Percentiles rank a stretch among this genome's conserved stretches.
Conservation (phyloP, 2,329 filamentous ascomycete species). For the Fragosphaeria purpurea region DNA sequence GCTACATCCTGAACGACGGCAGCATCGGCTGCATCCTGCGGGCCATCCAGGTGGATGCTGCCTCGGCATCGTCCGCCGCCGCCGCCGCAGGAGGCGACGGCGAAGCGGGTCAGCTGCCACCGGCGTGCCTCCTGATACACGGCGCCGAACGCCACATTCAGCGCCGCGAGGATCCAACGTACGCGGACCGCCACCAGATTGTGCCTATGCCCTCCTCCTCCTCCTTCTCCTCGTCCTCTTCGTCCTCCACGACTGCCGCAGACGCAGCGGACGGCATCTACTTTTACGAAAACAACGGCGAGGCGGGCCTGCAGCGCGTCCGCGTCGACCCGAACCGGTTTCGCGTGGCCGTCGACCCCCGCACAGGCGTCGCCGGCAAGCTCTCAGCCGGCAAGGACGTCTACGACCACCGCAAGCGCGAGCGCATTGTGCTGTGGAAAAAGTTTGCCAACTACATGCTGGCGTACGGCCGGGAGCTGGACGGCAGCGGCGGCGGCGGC, state of each 20-base stretch:
- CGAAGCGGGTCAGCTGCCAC: constrained; percentile 46
- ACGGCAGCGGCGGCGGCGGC: constrained; percentile 27
- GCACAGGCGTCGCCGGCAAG: constrained; percentile 49
- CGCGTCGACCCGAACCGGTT: constrained; percentile 55
- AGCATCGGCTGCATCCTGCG: constrained; percentile 63
- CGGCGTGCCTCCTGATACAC: constrained; percentile 61
- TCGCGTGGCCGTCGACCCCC: constrained; percentile 40
- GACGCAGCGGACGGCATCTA: constrained; percentile 38
- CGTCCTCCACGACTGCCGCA: constrained; percentile 14
- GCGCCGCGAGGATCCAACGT: constrained; percentile 45
- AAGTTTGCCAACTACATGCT: constrained; percentile 69
- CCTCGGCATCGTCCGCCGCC: constrained; percentile 20
- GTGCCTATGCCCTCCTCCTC: constrained; percentile 43
- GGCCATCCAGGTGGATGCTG: constrained; percentile 32
- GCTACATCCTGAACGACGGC: constrained; percentile 74
- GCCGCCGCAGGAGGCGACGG: constrained; percentile 39
- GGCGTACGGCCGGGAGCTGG: constrained; percentile 62
- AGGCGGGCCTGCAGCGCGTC: constrained; percentile 52
- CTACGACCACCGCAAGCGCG: constrained; percentile 55
- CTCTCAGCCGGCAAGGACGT: constrained; percentile 53
- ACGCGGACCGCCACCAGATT: constrained; percentile 49
- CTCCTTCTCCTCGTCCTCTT: constrained; percentile 8
- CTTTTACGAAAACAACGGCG: constrained; percentile 64
- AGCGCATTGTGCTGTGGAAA: constrained; percentile 59
- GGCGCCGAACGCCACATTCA: constrained; percentile 63